phyloP scores from a whole-genome alignment of 2,329 filamentous ascomycete species.

The Fragosphaeria purpurea region DNA sequence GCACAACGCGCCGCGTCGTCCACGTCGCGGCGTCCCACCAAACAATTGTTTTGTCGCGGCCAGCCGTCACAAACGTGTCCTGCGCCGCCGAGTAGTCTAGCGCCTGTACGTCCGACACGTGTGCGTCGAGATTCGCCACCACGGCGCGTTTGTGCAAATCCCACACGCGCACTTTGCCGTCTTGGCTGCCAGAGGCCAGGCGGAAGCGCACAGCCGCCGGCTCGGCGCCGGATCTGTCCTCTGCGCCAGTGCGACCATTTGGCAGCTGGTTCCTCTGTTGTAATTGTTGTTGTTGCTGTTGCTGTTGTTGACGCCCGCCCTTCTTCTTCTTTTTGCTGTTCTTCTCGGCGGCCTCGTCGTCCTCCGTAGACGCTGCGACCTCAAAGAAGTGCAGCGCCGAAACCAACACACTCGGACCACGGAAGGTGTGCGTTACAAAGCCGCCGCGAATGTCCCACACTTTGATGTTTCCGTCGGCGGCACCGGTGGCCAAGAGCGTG shows the following conservation, averaged over 20 bases:
- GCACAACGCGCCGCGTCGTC: constrained; percentile 71
- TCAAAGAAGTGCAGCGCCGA: constrained; percentile 91
- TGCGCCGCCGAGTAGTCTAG: constrained; percentile 70
- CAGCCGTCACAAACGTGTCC: constrained; percentile 69
- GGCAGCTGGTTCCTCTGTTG: constrained; percentile 29
- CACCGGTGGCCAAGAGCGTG: constrained; percentile 83
- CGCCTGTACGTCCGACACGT: constrained; percentile 87
- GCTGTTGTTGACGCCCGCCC: constrained; percentile 28
- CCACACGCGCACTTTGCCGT: constrained; percentile 87
- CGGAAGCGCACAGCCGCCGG: constrained; percentile 46
- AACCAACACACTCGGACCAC: constrained; percentile 82
- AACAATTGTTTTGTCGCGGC: constrained; percentile 88
- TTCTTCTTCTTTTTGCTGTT: constrained; percentile 29
- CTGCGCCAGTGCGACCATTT: constrained; percentile 21
- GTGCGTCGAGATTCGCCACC: constrained; percentile 72
- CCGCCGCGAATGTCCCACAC: constrained; percentile 91
- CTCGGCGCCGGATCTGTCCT: constrained; percentile 25
- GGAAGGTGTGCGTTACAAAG: constrained; percentile 89
- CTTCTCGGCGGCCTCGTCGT: constrained; percentile 28
- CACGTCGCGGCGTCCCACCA: constrained; percentile 83
- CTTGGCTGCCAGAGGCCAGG: constrained; percentile 84
- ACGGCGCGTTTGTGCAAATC: constrained; percentile 76
- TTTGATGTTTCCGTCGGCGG: constrained; percentile 87
- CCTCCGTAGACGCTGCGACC: constrained; percentile 45
- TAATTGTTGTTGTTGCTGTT: constrained; percentile 26